Conservation (phyloP, 106 monocot genomes). For the Narthecium ossifragum region DNA sequence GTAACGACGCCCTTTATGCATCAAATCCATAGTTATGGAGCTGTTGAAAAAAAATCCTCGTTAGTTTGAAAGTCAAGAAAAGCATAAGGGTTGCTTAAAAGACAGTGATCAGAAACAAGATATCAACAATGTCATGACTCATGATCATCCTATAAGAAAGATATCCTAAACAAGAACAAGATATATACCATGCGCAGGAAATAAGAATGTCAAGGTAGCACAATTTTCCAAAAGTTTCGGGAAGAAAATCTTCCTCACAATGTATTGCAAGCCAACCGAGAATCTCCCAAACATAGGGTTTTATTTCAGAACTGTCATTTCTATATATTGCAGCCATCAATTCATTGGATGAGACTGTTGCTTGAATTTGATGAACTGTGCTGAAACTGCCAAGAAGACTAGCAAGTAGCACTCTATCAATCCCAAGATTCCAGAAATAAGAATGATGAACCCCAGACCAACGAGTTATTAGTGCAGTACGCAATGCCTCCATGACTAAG, state of each 20-base stretch:
- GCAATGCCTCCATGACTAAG: conserved; percentile 60
- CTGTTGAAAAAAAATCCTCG: conserved; percentile 26
- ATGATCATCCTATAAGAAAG: background rate
- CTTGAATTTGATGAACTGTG: conserved; percentile 2
- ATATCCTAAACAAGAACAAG: background rate
- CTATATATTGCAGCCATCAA: conserved; percentile 31
- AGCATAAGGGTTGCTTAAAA: too few species aligned
- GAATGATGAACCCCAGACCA: conserved; percentile 70
- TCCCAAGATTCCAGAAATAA: conserved; percentile 57
- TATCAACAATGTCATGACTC: background rate
- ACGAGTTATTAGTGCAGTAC: conserved; percentile 40
- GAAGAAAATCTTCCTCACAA: conserved; percentile 37
- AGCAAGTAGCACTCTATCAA: conserved; percentile 51
- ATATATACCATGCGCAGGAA: conserved; percentile 68
- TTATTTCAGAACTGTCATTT: conserved; percentile 20
- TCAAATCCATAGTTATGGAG: conserved; percentile 34
- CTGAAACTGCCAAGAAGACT: conserved; percentile 42
- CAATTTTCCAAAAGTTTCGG: conserved; percentile 11
- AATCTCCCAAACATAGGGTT: conserved; percentile 61
- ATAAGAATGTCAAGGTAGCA: conserved; percentile 51
- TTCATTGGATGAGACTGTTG: conserved; percentile 15
- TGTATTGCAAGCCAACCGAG: conserved; percentile 55
- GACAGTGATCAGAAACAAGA: background rate
- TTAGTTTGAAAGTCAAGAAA: background rate
- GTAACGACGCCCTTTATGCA: conserved; percentile 23